Evolutionary conservation across 441 rosid species (phyloP).

Genomic region (Populus trichocarpa): DNA sequence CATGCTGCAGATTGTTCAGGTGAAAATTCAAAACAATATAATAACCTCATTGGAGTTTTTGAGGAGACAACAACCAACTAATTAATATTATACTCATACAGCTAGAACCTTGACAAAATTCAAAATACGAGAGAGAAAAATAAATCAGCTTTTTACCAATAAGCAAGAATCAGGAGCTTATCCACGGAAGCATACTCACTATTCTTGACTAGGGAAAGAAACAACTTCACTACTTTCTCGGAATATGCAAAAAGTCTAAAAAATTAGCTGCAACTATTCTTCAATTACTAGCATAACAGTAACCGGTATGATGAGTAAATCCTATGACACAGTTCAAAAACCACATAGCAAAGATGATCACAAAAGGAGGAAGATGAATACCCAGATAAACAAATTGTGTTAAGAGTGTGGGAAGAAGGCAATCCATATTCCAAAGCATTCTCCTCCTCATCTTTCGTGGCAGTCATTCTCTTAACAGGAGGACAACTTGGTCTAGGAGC

Average conservation of each 20-base stretch:
- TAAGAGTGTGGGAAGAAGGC: constrained; percentile 96
- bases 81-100: background rate
- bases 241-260: background rate
- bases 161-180: background rate
- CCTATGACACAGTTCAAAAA: background rate
- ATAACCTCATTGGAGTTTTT: background rate
- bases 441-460: constrained; percentile 93
- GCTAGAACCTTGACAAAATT: constrained; percentile 3
- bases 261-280: background rate
- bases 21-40: background rate
- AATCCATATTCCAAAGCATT: constrained; percentile 96
- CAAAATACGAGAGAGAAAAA: background rate
- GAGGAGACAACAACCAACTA: background rate
- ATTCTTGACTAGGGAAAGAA: background rate
- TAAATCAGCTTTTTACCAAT: background rate
- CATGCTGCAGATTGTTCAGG: background rate
- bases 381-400: constrained; percentile 95
- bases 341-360: background rate
- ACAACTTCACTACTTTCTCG: background rate
- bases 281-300: background rate
- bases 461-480: constrained; percentile 79
- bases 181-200: background rate
- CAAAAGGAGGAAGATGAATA: constrained; percentile 26
- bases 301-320: background rate
- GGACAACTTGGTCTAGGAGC: constrained; percentile 96